Conservation (phyloP, 2,329 filamentous ascomycete species). For the Samsoniella hepiali region DNA sequence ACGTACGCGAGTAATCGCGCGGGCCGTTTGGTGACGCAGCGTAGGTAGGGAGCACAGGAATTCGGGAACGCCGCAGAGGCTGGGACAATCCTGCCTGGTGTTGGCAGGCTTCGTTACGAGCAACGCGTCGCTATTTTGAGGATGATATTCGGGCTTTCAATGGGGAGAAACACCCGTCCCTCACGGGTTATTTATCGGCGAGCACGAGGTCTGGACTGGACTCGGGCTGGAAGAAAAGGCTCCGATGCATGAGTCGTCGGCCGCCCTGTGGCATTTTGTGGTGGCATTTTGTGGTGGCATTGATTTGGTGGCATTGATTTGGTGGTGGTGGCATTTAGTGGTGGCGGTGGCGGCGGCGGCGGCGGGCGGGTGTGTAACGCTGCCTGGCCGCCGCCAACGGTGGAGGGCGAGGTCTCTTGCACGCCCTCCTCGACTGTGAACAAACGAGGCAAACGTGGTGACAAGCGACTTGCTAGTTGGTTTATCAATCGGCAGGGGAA, state of each 20-base stretch:
- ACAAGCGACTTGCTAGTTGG: neutral
- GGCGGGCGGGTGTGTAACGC: constrained; percentile 1
- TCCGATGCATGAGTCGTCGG: too few species aligned
- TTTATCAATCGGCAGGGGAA: too few species aligned
- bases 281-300: neutral
- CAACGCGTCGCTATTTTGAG: neutral
- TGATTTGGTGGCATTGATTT: neutral
- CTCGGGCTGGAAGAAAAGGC: too few species aligned
- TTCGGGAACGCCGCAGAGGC: neutral
- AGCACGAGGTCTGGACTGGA: too few species aligned
- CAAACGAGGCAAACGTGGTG: neutral
- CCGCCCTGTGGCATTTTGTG: too few species aligned
- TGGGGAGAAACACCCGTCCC: too few species aligned
- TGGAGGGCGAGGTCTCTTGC: neutral
- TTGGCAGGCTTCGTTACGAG: neutral
- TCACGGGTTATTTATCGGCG: too few species aligned
- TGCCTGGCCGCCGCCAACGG: neutral
- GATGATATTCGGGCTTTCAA: too few species aligned
- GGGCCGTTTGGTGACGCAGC: neutral
- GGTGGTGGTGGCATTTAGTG: neutral
- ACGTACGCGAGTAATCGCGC: neutral
- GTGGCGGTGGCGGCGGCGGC: neutral
- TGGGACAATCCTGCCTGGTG: neutral
- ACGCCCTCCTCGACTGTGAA: neutral
- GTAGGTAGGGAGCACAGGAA: neutral